These are phyloP conservation scores for Passalora sequoiae DNA, from an alignment of 2,329 filamentous ascomycete genomes.

Conservation along the genomic window DNA sequence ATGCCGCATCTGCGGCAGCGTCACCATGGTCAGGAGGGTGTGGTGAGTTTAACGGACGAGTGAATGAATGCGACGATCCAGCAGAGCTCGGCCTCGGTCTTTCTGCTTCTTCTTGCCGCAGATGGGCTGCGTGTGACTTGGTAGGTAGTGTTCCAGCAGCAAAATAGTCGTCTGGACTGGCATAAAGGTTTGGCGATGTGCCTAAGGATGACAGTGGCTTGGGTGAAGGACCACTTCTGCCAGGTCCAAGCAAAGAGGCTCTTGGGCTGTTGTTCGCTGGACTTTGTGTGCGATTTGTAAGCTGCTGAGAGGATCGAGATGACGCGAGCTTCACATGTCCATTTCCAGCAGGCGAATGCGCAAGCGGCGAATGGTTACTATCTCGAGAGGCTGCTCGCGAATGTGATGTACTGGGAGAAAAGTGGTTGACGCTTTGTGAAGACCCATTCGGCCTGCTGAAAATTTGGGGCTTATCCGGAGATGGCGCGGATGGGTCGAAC, in stretches of 20 bases:
- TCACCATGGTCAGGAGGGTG: constrained; percentile 22
- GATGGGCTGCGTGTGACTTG: constrained; percentile 17
- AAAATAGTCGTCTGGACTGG: constrained; percentile 22
- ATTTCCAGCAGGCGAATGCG: constrained; percentile 5
- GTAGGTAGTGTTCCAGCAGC: constrained; percentile 9
- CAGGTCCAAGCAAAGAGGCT: constrained; percentile 13
- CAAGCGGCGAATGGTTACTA: constrained; percentile 9
- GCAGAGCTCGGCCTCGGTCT: constrained; percentile 25
- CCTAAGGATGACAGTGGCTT: constrained; percentile 5
- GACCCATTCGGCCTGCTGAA: constrained; percentile 18
- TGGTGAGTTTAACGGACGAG: constrained; percentile 22
- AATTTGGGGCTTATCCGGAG: constrained; percentile 8
- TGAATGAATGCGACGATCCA: constrained; percentile 18
- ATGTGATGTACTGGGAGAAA: constrained; percentile 9
- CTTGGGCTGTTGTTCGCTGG: constrained; percentile 14
- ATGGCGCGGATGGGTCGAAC: constrained; percentile 5
- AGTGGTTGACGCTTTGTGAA: constrained; percentile 15
- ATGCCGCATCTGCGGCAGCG: constrained; percentile 58
- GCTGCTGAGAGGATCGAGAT: constrained; percentile 10
- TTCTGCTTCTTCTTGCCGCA: constrained; percentile 20
- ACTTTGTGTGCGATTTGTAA: constrained; percentile 9
- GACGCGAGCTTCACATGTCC: constrained; percentile 8
- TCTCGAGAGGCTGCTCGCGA: constrained; percentile 21
- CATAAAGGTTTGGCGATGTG: constrained; percentile 12
- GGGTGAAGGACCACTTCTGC: constrained; percentile 9